A percentile compares a stretch with the other conserved stretches of the same genome.
Evolutionary conservation across 805 yeast genomes (phyloP).

Genomic region (Millerozyma acaciae): DNA sequence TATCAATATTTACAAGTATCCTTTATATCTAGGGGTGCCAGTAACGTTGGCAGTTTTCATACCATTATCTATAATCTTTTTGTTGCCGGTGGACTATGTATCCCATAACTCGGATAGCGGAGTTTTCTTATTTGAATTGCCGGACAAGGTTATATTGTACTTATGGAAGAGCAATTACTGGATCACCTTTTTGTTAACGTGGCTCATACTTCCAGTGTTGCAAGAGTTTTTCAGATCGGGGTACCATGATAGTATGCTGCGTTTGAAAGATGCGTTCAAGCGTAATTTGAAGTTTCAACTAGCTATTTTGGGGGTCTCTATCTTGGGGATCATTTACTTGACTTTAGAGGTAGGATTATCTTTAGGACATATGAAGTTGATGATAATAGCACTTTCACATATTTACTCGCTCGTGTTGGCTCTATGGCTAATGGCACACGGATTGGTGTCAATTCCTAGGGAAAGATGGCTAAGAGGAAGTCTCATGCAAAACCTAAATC

Average conservation of each 20-base stretch:
- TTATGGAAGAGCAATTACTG: constrained; percentile 78
- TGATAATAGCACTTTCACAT: constrained; percentile 73
- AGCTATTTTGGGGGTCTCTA: constrained; percentile 48
- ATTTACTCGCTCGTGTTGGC: constrained; percentile 72
- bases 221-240: constrained; percentile 76
- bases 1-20: constrained; percentile 32
- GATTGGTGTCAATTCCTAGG: constrained; percentile 65
- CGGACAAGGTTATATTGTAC: constrained; percentile 43
- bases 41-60: constrained; percentile 60
- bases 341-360: constrained; percentile 51
- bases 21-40: constrained; percentile 42
- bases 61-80: constrained; percentile 69
- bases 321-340: constrained; percentile 57
- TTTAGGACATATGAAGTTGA: constrained; percentile 52
- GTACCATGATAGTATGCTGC: constrained; percentile 43
- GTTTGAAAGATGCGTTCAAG: constrained; percentile 54
- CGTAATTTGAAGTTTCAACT: constrained; percentile 59
- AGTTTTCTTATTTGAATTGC: constrained; percentile 43
- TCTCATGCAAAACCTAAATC: constrained; percentile 25
- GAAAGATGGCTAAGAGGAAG: constrained; percentile 36
- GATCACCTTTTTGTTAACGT: constrained; percentile 74
- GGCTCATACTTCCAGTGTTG: constrained; percentile 69
- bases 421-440: constrained; percentile 83
- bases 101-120: constrained; percentile 43
- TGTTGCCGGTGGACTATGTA: constrained; percentile 72